Evolutionary conservation across 768 basidiomycete species (phyloP), one percentile per base, ranked within the genome.

Genomic region (Rossbeevera mucosa): DNA sequence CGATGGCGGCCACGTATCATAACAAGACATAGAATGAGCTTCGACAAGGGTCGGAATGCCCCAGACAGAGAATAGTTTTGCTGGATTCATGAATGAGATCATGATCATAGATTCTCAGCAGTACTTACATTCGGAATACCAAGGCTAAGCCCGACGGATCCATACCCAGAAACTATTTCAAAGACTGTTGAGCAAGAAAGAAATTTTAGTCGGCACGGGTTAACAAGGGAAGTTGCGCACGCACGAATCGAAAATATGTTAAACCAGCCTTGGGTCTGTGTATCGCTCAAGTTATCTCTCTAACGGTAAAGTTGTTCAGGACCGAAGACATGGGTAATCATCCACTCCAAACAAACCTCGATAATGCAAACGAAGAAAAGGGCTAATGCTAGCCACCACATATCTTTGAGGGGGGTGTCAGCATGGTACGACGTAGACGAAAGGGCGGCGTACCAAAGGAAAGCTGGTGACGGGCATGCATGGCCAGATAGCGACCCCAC

Each of bases 1-100:
- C 94, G 85, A 68, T 97, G 94, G 12, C 92, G 81, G 7, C 94
- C 93, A 52, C 96, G 88, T 55, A 99, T 78, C 91, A 98, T 98
- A 59, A 98, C 92, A 9, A 80, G 67, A 63, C 83, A 85, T 24
- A 97, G 59, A 51, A 98, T 83, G 30, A 98, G 77, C 68, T 98
- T 98, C 0, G 93, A 94, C 5, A 96, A 69, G 0, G 86, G 80
- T 13, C 77, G 74, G 53, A 94, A 83, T 9, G 85, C 81, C 2
- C 92, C 94, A 5, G 82, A 81, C 49, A 97, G 79, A 0, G 90
- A 91, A 60, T 82, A 91, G 64, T 88, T 87, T 64, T 80, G 76
- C 93, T 96, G 56, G 4, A 22, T 30, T 7, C 47, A 28, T 13
- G 26, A 48, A 12, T 50, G 26, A 65, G 50, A 51, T 16, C 43